phyloP scores from a whole-genome alignment of 805 yeast genomes.

The Spathaspora arborariae region DNA sequence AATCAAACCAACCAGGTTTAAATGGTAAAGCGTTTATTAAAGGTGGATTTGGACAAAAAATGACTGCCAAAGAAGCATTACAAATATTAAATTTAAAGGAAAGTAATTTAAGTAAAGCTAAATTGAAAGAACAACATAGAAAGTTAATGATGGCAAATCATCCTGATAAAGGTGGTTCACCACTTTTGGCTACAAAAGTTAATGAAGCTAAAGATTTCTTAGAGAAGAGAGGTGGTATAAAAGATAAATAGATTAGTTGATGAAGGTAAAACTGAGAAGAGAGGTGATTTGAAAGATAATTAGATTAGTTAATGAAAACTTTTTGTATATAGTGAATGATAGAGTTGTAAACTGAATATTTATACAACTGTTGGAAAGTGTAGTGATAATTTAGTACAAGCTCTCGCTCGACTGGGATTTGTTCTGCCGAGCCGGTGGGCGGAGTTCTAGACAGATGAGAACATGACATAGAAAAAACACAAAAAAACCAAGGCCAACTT shows the following conservation, averaged over 20 bases:
- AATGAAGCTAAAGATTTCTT: slow-evolving; percentile 87
- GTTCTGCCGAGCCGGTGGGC: too few relatives aligned
- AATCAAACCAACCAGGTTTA: slow-evolving; percentile 63
- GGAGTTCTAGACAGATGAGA: too few relatives aligned
- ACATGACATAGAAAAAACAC: too few relatives aligned
- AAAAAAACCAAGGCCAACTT: too few relatives aligned
- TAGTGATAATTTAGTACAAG: too few relatives aligned
- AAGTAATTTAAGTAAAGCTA: slow-evolving; percentile 55
- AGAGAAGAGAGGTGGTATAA: slow-evolving; percentile 62
- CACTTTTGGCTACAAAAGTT: slow-evolving; percentile 83
- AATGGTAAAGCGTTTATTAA: slow-evolving; percentile 66
- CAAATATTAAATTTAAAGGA: slow-evolving; percentile 77
- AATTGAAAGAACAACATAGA: slow-evolving; percentile 76
- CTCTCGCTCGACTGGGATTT: too few relatives aligned
- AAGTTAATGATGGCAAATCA: slow-evolving; percentile 83
- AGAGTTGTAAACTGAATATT: not conserved
- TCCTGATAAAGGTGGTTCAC: slow-evolving; percentile 93
- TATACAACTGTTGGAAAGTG: too few relatives aligned
- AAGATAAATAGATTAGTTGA: slow-evolving; percentile 47
- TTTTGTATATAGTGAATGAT: not conserved
- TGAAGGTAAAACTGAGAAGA: slow-evolving; percentile 84
- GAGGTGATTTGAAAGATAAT: slow-evolving; percentile 49
- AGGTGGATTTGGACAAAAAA: slow-evolving; percentile 91
- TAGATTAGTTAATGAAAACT: slow-evolving; percentile 10
- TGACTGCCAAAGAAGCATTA: slow-evolving; percentile 85